Percentiles rank a stretch among this genome's conserved stretches.
These are phyloP conservation scores for Penicillium diatomitis DNA, from an alignment of 495 filamentous ascomycete genomes.

Conservation along the genomic window DNA sequence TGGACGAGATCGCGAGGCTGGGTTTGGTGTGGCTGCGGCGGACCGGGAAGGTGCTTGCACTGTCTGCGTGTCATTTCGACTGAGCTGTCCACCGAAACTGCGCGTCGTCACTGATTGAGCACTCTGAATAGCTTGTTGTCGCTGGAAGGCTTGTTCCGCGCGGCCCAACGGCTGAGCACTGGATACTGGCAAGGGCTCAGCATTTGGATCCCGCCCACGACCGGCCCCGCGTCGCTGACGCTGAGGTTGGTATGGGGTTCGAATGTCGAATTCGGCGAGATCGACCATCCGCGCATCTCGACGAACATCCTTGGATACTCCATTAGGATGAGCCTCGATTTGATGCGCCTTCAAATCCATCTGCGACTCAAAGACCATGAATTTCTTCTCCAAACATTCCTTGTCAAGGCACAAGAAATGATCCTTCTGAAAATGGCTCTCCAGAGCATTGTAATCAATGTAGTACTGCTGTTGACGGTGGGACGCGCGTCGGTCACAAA, in stretches of 20 bases:
- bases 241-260: conserved; percentile 56
- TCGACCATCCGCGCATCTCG: conserved; percentile 82
- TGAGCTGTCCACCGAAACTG: conserved; percentile 76
- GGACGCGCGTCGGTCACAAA: conserved; percentile 71
- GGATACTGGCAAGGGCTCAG: conserved; percentile 66
- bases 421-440: conserved; percentile 75
- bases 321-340: conserved; percentile 64
- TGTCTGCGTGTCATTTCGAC: conserved; percentile 41
- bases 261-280: conserved; percentile 74
- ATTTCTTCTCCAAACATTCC: conserved; percentile 94
- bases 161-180: conserved; percentile 74
- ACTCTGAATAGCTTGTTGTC: conserved; percentile 84
- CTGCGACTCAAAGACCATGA: conserved; percentile 91
- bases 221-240: conserved; percentile 52
- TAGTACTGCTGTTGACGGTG: conserved; percentile 79
- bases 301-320: conserved; percentile 71
- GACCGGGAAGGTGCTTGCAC: conserved; percentile 37
- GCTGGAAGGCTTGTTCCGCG: conserved; percentile 86
- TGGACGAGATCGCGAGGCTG: conserved; percentile 24
- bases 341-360: conserved; percentile 90
- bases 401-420: conserved; percentile 79
- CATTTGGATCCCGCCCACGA: conserved; percentile 65
- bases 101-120: conserved; percentile 68
- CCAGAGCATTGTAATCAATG: conserved; percentile 72
- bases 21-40: conserved; percentile 25